Base-by-base conservation (phyloP, 306 rosid genomes). In the Rosa lucieae region DNA sequence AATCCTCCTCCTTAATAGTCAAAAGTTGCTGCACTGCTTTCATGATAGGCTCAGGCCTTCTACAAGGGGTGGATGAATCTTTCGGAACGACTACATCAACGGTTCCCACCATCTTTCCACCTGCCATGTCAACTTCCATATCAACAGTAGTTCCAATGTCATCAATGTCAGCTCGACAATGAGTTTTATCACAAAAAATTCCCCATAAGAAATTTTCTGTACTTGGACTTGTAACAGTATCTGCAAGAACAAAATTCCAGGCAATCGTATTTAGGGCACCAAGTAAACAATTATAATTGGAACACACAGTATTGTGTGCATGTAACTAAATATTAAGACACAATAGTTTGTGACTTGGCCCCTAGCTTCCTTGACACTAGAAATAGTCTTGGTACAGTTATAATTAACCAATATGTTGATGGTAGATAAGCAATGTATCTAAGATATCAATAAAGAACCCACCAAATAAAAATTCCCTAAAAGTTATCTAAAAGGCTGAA, bases 171-270 rank as follows among this genome's bases (percentile, higher is more conserved):
- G 77, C 59, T 66, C 71, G 59, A 29, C n/a, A 29, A 20, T 67
- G 55, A 74, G 73, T 67, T 0, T 5, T 72, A 43, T 0, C 46
- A 23, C 87, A 87, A 81, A 91, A 89, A 67, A 90, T 14, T 78
- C 95, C 98, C 88, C 90, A 90, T 3, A 94, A 79, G 80, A 85
- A 85, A 70, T 49, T 48, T 72, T 81, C 5, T 8, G 65, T 21
- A 9, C 13, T 46, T 18, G 73, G 53, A 71, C 61, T 68, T n/a
- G 76, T 82, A 47, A 87, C 13, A 62, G 69, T 47, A 62, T 88
- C 97, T 89, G n/a, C 8, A 58, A 67, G 72, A 53, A 77, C n/a
- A 79, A 17, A 84, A 59, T 15, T 70, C 59, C 37, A 62, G n/a
- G n/a, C n/a, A n/a, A n/a, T n/a, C n/a, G n/a, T 49, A 3, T n/a